Conservation (phyloP, 2,329 filamentous ascomycete species). For the Pseudogymnoascus sp. region DNA sequence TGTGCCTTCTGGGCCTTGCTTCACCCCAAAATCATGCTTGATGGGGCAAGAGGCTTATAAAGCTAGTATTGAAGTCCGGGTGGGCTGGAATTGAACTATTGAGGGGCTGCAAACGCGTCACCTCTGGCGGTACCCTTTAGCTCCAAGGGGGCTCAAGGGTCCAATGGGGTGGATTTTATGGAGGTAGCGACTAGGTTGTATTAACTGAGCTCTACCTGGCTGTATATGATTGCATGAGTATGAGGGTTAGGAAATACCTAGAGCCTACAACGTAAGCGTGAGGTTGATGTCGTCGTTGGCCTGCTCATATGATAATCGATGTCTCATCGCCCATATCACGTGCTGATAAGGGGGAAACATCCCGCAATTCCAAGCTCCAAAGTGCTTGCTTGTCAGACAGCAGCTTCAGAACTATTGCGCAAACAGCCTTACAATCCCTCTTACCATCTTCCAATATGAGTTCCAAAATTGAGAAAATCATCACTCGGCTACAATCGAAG, state of each 20-base stretch:
- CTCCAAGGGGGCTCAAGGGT: no score
- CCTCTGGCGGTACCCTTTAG: no score
- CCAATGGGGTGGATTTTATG: no score
- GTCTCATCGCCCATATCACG: neutral
- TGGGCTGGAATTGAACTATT: no score
- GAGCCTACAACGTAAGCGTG: neutral
- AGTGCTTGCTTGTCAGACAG: neutral
- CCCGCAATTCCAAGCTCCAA: neutral
- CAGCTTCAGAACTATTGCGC: neutral
- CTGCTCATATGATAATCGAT: neutral
- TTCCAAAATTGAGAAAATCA: slow-evolving; percentile 60
- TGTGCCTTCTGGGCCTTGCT: no score
- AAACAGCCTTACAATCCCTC: neutral
- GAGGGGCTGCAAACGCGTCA: no score
- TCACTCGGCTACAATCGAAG: slow-evolving; percentile 71
- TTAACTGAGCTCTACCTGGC: neutral
- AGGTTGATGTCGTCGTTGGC: neutral
- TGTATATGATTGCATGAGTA: neutral
- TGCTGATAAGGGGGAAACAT: neutral
- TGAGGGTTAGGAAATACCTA: neutral
- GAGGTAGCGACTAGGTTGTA: neutral
- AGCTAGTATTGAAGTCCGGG: no score
- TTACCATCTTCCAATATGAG: slow-evolving; percentile 27
- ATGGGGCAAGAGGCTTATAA: no score
- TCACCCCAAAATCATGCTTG: no score